A percentile compares a stretch with the other conserved stretches of the same genome.
These are phyloP conservation scores for Potentilla sterilis DNA, from an alignment of 306 rosid genomes.

Conservation along the genomic window DNA sequence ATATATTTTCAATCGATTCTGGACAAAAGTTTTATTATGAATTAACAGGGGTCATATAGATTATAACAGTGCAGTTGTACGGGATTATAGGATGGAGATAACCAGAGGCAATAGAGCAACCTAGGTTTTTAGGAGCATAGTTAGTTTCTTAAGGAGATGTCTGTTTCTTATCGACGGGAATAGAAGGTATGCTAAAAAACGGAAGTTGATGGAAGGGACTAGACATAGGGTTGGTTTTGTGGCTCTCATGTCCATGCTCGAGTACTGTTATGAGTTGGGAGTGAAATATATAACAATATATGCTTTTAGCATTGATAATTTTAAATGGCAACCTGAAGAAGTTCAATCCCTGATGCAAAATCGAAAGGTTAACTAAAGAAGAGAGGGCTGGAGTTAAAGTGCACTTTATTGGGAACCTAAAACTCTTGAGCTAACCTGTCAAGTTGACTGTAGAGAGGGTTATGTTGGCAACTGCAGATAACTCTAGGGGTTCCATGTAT, in stretches of 20 bases:
- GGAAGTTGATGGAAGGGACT: slow-evolving; percentile 22
- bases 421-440: slow-evolving; percentile 35
- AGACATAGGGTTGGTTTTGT: slow-evolving; percentile 35
- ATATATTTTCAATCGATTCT: background rate
- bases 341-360: slow-evolving; percentile 42
- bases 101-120: slow-evolving; percentile 3
- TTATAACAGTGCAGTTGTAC: slow-evolving; percentile 12
- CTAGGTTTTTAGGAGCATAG: slow-evolving; percentile 18
- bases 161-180: slow-evolving; percentile 38
- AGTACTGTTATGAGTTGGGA: slow-evolving; percentile 37
- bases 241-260: slow-evolving; percentile 35
- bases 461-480: slow-evolving; percentile 38
- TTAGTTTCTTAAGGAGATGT: slow-evolving; percentile 31
- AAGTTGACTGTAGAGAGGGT: slow-evolving; percentile 39
- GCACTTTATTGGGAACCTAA: slow-evolving; percentile 38
- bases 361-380: slow-evolving; percentile 33
- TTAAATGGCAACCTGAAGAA: slow-evolving; percentile 37
- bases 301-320: slow-evolving; percentile 44
- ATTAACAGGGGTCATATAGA: slow-evolving; percentile 12
- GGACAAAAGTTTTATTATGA: background rate
- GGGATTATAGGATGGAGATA: slow-evolving; percentile 12
- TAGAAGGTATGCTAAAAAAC: slow-evolving; percentile 31
- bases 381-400: slow-evolving; percentile 39
- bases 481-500: slow-evolving; percentile 28
- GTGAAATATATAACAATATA: slow-evolving; percentile 37